These are phyloP conservation scores for Podila verticillata DNA, from an alignment of 192 early-diverging fungal genomes.

Conservation along the genomic window DNA sequence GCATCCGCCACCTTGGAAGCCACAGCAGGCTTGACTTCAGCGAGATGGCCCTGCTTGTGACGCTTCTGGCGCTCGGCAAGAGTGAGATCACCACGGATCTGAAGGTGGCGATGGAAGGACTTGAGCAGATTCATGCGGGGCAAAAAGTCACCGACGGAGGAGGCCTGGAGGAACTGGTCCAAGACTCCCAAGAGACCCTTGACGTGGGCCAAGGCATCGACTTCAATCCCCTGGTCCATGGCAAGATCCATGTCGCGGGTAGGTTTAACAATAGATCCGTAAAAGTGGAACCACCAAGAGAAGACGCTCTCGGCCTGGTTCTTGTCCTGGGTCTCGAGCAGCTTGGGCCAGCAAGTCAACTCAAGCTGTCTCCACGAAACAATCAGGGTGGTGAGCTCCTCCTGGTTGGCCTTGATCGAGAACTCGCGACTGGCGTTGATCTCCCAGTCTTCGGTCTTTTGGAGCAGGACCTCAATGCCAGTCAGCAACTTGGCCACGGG, in stretches of 20 bases:
- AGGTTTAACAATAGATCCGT: constrained; percentile 61
- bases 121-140: constrained; percentile 76
- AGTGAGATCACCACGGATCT: constrained; percentile 47
- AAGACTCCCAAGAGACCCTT: constrained; percentile 69
- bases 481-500: constrained; percentile 92
- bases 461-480: constrained; percentile 87
- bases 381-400: constrained; percentile 77
- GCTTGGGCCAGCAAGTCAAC: constrained; percentile 87
- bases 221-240: constrained; percentile 29
- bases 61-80: constrained; percentile 31
- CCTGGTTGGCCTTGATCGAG: constrained; percentile 75
- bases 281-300: constrained; percentile 93
- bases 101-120: constrained; percentile 69
- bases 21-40: constrained; percentile 23
- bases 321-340: constrained; percentile 86
- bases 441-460: constrained; percentile 96
- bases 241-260: constrained; percentile 53
- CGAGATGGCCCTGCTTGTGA: constrained; percentile 35
- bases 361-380: constrained; percentile 94
- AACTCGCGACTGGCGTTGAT: constrained; percentile 83
- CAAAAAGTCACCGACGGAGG: constrained; percentile 82
- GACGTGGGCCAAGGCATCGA: constrained; percentile 48
- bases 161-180: constrained; percentile 84
- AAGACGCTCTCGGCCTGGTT: constrained; percentile 70
- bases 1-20: constrained; percentile 57